These are phyloP conservation scores for Withania somnifera DNA, from an alignment of 305 asterid species.

Conservation along the genomic window DNA sequence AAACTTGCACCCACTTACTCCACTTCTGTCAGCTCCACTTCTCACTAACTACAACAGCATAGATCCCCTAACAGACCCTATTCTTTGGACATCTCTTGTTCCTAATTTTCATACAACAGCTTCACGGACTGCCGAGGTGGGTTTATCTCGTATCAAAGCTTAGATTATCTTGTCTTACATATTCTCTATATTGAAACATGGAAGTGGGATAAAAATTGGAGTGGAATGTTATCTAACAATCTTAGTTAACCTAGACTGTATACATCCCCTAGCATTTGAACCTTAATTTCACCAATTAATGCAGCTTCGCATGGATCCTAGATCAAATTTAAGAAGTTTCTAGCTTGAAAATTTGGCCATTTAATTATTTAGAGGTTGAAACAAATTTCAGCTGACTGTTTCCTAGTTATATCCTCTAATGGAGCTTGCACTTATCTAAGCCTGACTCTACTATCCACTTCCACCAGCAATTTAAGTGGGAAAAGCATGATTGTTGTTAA, in stretches of 20 bases:
- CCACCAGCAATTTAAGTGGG: neutral
- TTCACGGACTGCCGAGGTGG: constrained; percentile 61
- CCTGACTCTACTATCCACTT: neutral
- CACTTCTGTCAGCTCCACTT: constrained; percentile 80
- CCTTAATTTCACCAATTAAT: neutral
- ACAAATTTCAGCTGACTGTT: neutral
- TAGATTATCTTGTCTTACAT: neutral
- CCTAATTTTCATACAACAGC: constrained; percentile 67
- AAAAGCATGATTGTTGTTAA: neutral
- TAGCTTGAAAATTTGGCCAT: neutral
- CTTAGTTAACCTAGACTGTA: neutral
- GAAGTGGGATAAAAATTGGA: neutral
- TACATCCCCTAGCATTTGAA: neutral
- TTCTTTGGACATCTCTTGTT: constrained; percentile 71
- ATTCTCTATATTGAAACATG: neutral
- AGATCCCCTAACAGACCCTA: constrained; percentile 72
- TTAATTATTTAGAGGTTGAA: neutral
- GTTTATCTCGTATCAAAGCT: constrained; percentile 13
- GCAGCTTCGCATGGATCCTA: neutral
- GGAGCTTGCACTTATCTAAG: neutral
- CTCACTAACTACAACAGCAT: constrained; percentile 54
- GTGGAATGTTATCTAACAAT: neutral
- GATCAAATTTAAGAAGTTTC: neutral
- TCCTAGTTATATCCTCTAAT: neutral
- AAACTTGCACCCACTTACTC: constrained; percentile 45